Conservation (phyloP, 176 grass and related monocot species). For the Oryza australiensis region DNA sequence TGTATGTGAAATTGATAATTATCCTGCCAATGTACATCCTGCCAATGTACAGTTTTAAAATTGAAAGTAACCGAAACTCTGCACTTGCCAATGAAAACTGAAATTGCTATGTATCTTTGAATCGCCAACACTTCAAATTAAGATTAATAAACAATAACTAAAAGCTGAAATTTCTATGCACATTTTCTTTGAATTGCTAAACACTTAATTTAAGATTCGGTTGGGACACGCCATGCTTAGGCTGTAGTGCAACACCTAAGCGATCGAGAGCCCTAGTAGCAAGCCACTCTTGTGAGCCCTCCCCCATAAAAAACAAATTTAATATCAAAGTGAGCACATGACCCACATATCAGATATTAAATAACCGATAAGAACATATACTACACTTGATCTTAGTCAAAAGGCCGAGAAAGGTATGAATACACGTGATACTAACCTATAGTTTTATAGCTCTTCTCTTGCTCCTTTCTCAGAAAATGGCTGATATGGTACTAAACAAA, state of each 20-base stretch:
- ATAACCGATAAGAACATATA: conserved; percentile 89
- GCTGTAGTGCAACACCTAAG: not conserved
- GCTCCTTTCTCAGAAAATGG: not conserved
- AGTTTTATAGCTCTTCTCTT: not conserved
- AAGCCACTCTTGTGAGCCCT: not conserved
- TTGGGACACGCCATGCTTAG: not conserved
- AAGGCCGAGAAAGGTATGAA: conserved; percentile 72
- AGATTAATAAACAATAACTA: too few species aligned
- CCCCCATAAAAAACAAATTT: conserved; percentile 58
- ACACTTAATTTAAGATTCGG: not conserved
- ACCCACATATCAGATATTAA: conserved; percentile 75
- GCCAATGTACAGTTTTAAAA: too few species aligned
- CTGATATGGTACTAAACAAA: not conserved
- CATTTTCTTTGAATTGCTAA: too few species aligned
- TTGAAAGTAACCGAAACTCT: too few species aligned
- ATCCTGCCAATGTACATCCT: too few species aligned
- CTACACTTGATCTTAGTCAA: conserved; percentile 83
- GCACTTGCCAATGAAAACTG: too few species aligned
- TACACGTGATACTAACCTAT: not conserved
- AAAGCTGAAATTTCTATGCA: too few species aligned
- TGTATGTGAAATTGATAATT: too few species aligned
- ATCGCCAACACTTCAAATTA: too few species aligned
- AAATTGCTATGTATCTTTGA: too few species aligned
- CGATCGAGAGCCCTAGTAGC: not conserved
- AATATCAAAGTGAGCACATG: conserved; percentile 45